Conservation (phyloP, 2,329 filamentous ascomycete genomes). For the Zopfia rhizophila region DNA sequence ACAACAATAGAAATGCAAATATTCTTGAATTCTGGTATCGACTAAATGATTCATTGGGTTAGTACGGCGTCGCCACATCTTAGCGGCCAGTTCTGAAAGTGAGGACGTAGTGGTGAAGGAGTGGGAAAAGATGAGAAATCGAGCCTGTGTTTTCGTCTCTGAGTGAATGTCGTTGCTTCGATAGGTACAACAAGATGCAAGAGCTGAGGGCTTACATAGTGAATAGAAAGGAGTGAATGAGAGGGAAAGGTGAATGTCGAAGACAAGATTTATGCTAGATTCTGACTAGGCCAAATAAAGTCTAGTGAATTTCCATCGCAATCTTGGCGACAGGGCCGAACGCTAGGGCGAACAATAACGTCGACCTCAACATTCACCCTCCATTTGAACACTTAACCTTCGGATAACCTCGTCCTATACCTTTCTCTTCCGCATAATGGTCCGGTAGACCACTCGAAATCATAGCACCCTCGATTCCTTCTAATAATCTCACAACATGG, state of each 20-base stretch:
- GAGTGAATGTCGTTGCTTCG: no score
- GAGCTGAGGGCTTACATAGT: no score
- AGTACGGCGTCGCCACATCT: no score
- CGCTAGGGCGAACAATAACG: neutral
- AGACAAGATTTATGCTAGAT: no score
- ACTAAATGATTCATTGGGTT: no score
- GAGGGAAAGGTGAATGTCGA: no score
- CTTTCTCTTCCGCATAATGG: constrained; percentile 30
- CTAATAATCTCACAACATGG: constrained; percentile 69
- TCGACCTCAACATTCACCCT: neutral
- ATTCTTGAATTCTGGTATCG: neutral
- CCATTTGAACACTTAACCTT: constrained; percentile 3
- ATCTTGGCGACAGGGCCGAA: neutral
- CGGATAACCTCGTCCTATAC: constrained; percentile 17
- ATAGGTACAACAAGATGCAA: no score
- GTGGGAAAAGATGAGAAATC: neutral
- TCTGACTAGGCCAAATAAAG: no score
- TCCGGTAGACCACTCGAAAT: constrained; percentile 19
- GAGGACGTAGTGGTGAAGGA: neutral
- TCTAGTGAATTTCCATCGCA: neutral
- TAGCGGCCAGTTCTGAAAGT: no score
- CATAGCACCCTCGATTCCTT: constrained; percentile 8
- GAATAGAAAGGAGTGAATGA: no score
- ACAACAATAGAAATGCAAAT: constrained; percentile 1
- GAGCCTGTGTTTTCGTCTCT: no score